phyloP scores from a whole-genome alignment of 106 monocot genomes.

The Dendrobium nobile region DNA sequence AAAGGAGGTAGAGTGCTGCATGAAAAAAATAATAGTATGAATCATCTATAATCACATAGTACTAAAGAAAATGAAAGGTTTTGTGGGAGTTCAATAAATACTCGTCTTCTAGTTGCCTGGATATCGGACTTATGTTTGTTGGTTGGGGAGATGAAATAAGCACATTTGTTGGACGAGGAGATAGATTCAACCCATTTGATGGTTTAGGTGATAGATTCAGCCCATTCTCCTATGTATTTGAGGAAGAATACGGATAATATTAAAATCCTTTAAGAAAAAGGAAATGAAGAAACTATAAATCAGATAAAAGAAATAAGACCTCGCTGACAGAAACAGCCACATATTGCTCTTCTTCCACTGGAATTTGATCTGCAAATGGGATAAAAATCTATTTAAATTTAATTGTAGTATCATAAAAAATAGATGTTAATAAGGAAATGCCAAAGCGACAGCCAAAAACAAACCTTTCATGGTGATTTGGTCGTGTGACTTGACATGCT shows the following conservation, averaged over 20 bases:
- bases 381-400: neutral
- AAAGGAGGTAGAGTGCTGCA: constrained; percentile 39
- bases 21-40: neutral
- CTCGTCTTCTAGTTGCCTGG: constrained; percentile 12
- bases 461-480: constrained; percentile 72
- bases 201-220: neutral
- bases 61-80: neutral
- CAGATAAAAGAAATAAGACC: neutral
- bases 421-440: neutral
- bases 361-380: constrained; percentile 39
- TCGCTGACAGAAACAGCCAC: constrained; percentile 19
- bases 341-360: too few species aligned
- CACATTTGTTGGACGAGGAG: constrained; percentile 7
- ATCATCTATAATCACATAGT: neutral
- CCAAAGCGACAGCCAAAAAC: neutral
- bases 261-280: neutral
- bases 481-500: constrained; percentile 40
- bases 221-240: neutral
- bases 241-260: neutral
- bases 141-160: neutral
- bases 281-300: neutral
- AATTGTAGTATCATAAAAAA: neutral
- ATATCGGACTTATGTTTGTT: neutral
- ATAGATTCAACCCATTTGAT: neutral
- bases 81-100: neutral